phyloP scores from a whole-genome alignment of 2,329 filamentous ascomycete genomes.

The Colletotrichum sp. region DNA sequence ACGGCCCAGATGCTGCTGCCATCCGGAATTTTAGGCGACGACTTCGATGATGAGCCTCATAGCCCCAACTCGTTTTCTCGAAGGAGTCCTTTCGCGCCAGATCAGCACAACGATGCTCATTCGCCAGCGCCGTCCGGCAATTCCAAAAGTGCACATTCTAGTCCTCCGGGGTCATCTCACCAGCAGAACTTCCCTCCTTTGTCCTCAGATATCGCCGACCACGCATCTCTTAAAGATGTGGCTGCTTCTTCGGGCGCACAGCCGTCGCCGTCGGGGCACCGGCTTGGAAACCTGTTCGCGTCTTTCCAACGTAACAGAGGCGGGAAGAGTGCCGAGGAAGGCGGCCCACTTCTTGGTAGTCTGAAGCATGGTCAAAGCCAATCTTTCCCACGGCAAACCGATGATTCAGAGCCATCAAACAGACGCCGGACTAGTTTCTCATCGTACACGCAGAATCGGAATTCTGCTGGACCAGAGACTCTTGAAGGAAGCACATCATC shows the following conservation, averaged over 20 bases:
- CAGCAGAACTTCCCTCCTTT: slow-evolving; percentile 61
- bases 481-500: slow-evolving; percentile 29
- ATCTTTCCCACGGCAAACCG: slow-evolving; percentile 72
- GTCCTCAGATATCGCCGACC: slow-evolving; percentile 49
- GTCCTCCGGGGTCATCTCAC: slow-evolving; percentile 65
- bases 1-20: slow-evolving; percentile 77
- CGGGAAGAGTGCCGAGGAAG: slow-evolving; percentile 58
- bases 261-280: slow-evolving; percentile 34
- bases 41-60: slow-evolving; percentile 64
- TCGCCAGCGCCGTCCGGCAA: slow-evolving; percentile 66
- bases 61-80: slow-evolving; percentile 41
- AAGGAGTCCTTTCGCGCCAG: slow-evolving; percentile 39
- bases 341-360: slow-evolving; percentile 70
- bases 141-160: slow-evolving; percentile 64
- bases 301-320: slow-evolving; percentile 65
- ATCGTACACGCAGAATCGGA: slow-evolving; percentile 63
- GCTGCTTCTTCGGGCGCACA: slow-evolving; percentile 46
- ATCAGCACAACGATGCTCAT: slow-evolving; percentile 53
- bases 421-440: slow-evolving; percentile 65
- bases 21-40: slow-evolving; percentile 68
- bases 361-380: slow-evolving; percentile 77
- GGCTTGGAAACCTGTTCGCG: slow-evolving; percentile 61
- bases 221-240: slow-evolving; percentile 41
- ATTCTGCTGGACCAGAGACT: slow-evolving; percentile 53
- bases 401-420: slow-evolving; percentile 58